phyloP scores from a whole-genome alignment of 352 stramenopile species.

The Pilasporangium apinafurcum region DNA sequence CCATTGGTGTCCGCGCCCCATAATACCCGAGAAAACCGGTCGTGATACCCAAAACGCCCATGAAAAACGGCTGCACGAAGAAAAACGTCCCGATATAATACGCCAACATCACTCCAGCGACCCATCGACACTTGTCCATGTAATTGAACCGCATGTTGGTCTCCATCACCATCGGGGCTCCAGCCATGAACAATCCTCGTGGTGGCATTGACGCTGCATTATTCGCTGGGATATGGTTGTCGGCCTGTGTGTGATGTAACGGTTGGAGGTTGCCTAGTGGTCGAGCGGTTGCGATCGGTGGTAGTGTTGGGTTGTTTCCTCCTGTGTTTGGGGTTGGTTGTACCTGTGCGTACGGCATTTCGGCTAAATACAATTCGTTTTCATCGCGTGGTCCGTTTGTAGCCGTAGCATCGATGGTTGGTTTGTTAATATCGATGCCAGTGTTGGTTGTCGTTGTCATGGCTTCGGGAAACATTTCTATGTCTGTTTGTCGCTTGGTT shows the following conservation, averaged over 20 bases:
- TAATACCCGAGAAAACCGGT: conserved; percentile 65
- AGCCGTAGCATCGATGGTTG: background rate
- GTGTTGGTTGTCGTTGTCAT: background rate
- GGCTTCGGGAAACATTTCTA: no score
- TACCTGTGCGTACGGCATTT: conserved; percentile 23
- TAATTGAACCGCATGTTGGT: conserved; percentile 40
- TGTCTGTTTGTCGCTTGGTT: no score
- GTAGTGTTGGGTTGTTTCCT: conserved; percentile 16
- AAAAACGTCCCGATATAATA: conserved; percentile 69
- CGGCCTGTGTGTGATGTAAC: conserved; percentile 23
- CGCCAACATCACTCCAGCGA: conserved; percentile 49
- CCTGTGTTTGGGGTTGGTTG: conserved; percentile 26
- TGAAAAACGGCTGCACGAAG: conserved; percentile 67
- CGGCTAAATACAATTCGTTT: conserved; percentile 10
- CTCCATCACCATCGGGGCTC: conserved; percentile 25
- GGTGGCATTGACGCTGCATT: conserved; percentile 5
- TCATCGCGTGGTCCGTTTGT: conserved; percentile 1
- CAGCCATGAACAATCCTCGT: conserved; percentile 11
- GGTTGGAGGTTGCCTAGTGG: conserved; percentile 23
- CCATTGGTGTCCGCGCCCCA: conserved; percentile 49
- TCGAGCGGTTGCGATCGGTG: conserved; percentile 35
- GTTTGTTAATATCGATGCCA: background rate
- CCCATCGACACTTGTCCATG: conserved; percentile 55
- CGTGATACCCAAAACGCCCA: conserved; percentile 47
- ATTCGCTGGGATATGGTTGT: conserved; percentile 32